Evolutionary conservation across 768 basidiomycete genomes (phyloP).

Genomic region (Lactarius tabidus): DNA sequence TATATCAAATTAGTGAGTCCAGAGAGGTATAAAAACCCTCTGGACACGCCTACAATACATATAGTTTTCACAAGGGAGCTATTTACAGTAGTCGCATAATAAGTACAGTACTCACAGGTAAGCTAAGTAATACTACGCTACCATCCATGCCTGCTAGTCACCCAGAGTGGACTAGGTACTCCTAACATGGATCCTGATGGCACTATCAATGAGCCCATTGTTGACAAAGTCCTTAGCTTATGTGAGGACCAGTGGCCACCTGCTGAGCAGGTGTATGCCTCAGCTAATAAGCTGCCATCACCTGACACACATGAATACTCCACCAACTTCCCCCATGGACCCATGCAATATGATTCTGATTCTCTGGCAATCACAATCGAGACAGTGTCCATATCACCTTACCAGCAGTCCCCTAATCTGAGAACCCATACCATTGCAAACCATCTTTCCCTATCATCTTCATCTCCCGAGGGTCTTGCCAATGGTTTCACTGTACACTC

Average conservation of each 20-base stretch:
- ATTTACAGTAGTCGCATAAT: too few relatives aligned
- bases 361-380: neutral
- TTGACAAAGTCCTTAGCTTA: neutral
- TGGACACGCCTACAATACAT: too few relatives aligned
- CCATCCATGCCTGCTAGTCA: too few relatives aligned
- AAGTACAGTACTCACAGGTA: too few relatives aligned
- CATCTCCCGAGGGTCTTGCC: neutral
- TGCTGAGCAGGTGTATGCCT: neutral
- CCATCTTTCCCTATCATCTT: neutral
- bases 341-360: neutral
- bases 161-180: neutral
- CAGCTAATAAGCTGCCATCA: neutral
- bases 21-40: too few relatives aligned
- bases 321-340: neutral
- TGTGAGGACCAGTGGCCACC: neutral
- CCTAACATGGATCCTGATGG: neutral
- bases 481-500: neutral
- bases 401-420: neutral
- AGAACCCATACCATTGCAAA: neutral
- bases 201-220: neutral
- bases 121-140: too few relatives aligned
- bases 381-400: neutral
- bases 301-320: neutral
- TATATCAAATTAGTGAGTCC: too few relatives aligned
- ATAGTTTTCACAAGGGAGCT: too few relatives aligned